Evolutionary conservation across 176 grass and related monocot species (phyloP).

Genomic region (Musa acuminata): DNA sequence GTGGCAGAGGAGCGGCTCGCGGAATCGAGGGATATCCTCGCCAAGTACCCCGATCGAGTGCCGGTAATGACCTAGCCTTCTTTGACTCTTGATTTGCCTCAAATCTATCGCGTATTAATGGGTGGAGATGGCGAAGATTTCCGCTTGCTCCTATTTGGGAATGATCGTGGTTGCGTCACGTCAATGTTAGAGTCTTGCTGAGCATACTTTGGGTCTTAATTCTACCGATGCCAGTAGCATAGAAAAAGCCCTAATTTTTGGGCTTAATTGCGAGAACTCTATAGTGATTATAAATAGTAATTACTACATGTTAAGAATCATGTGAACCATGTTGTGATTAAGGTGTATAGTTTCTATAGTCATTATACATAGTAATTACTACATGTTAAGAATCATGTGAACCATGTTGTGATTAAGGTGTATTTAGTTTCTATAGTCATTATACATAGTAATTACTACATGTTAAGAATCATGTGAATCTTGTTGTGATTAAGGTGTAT

Average conservation of each 20-base stretch:
- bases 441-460: too few relatives aligned
- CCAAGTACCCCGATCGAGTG: constrained; percentile 8
- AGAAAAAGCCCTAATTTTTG: too few relatives aligned
- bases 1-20: constrained; percentile 10
- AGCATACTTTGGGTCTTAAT: too few relatives aligned
- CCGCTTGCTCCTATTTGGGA: too few relatives aligned
- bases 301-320: background rate
- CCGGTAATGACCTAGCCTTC: constrained; percentile 4
- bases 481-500: background rate
- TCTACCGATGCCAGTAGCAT: too few relatives aligned
- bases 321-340: background rate
- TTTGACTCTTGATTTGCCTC: background rate
- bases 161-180: too few relatives aligned
- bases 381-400: background rate
- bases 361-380: too few relatives aligned
- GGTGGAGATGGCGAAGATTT: too few relatives aligned
- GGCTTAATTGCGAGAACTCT: too few relatives aligned
- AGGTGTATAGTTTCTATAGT: background rate
- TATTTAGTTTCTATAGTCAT: background rate
- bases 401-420: background rate
- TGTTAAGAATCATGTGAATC: background rate
- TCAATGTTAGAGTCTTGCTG: too few relatives aligned
- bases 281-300: too few relatives aligned
- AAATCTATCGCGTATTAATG: background rate
- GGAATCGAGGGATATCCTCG: constrained; percentile 9